Evolutionary conservation across 148 eudicot species (phyloP), one percentile per base, ranked within the genome.

Genomic region (Heliosperma pusillum): DNA sequence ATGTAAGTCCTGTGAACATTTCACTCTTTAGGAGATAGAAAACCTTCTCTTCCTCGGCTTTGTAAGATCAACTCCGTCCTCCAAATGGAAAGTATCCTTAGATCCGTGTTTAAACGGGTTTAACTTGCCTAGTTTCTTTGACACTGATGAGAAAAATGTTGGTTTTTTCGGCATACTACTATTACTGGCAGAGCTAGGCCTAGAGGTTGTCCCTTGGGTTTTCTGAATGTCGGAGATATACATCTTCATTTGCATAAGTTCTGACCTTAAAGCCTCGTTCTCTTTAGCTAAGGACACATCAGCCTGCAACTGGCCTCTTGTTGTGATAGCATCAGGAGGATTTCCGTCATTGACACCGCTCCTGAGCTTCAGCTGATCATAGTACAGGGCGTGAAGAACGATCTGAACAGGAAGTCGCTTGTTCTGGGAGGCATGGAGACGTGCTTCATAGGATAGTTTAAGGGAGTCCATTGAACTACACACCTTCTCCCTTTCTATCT

Each of bases 41-140:
- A 95, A 95, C 81, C 98, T 87, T 81, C 98, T 89, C 56, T 82
- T 87, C 70, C 92, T 88, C 24, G 98, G 98, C 89, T 95, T 95
- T 42, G 86, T 89, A 19, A 89, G 47, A 78, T 92, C 98, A 42
- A 82, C 84, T 10, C 70, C 83, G 11, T 73, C 93, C 44, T 88
- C 97, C 36, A 95, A 80, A 59, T 85, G 69, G 19, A 82, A 85
- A 20, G 97, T 95, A 57, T 95, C 98, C 86, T 92, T 95, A 4
- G 98, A 95, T 62, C 91, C 98, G 60, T 94, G 87, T 80, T 83
- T 95, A 65, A 95, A 95, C 10, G 98, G 98, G 64, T 95, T 95
- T 77, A 95, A 73, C 82, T 88, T 95, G 2, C 98, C 98, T 47
- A 95, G 58, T 19, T 83, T 92, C 85, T 85, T 95, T 1, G 98